Evolutionary conservation across 805 yeast genomes (phyloP).

Genomic region (Ogataea methanolica): DNA sequence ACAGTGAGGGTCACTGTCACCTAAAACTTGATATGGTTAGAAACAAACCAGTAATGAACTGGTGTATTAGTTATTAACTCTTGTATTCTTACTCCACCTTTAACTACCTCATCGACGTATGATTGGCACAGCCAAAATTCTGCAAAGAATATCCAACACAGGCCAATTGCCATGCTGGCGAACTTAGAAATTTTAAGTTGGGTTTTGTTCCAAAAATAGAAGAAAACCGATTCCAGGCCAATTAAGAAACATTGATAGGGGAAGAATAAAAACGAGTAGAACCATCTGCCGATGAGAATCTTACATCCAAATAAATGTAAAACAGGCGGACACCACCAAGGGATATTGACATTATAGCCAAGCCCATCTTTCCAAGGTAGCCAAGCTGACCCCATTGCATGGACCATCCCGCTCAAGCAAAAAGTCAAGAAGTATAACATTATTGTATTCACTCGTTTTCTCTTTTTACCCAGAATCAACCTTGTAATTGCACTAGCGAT

Average conservation of each 20-base stretch:
- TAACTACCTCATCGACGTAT: conserved; percentile 14
- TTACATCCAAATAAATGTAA: neutral
- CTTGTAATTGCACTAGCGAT: neutral
- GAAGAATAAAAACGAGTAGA: conserved; percentile 15
- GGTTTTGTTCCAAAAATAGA: neutral
- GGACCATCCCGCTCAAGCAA: conserved; percentile 10
- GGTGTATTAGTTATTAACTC: conserved; percentile 2
- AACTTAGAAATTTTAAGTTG: conserved; percentile 1
- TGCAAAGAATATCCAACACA: conserved; percentile 8
- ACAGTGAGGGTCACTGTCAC: no score
- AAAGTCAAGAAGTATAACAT: conserved; percentile 8
- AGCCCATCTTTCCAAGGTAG: conserved; percentile 8
- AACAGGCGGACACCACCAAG: conserved; percentile 6
- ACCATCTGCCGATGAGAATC: conserved; percentile 6
- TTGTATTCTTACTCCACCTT: conserved; percentile 12
- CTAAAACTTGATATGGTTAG: conserved; percentile 1
- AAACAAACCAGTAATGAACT: neutral
- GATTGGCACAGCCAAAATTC: conserved; percentile 7
- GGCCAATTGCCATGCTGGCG: conserved; percentile 4
- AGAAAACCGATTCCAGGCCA: conserved; percentile 3
- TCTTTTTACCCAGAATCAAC: neutral
- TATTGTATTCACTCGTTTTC: neutral
- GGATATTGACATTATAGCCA: conserved; percentile 10
- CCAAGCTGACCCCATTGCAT: conserved; percentile 10
- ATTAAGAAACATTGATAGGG: conserved; percentile 13